Percentiles rank a stretch among this genome's conserved stretches.
Evolutionary conservation across 1,139 yeast species (phyloP).

Genomic region (Taphrina pruni): DNA sequence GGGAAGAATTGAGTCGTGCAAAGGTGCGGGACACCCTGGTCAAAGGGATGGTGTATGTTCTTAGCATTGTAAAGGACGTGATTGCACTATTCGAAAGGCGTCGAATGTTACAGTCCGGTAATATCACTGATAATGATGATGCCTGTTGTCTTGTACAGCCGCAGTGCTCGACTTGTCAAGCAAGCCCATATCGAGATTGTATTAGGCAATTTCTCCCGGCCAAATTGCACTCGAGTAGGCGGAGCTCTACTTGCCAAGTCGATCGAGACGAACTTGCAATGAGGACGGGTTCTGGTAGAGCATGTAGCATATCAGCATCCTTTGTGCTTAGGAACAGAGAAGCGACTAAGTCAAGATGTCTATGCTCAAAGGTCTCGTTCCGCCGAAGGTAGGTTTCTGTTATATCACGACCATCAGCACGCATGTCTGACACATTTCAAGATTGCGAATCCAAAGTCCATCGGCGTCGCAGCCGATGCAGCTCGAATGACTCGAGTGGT

Average conservation of each 20-base stretch:
- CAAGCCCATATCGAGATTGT: no score
- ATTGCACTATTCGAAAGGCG: no score
- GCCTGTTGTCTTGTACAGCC: not conserved
- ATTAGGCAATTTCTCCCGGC: not conserved
- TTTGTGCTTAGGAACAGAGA: not conserved
- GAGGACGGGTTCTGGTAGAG: constrained; percentile 1
- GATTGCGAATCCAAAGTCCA: constrained; percentile 60
- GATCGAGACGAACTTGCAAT: not conserved
- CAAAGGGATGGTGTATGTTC: not conserved
- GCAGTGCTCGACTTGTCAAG: no score
- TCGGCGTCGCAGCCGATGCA: constrained; percentile 94
- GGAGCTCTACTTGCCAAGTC: not conserved
- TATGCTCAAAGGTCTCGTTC: constrained; percentile 39
- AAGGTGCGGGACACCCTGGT: not conserved
- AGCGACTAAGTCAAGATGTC: constrained; percentile 14
- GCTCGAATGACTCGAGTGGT: constrained; percentile 96
- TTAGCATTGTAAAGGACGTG: constrained; percentile 2
- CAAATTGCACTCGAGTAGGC: not conserved
- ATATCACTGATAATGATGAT: no score
- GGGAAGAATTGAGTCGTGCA: constrained; percentile 13
- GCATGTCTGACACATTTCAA: not conserved
- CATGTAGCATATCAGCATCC: not conserved
- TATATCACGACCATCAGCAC: not conserved
- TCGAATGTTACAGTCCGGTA: no score
- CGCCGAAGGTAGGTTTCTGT: constrained; percentile 29